These are phyloP conservation scores for Gleditsia sinensis DNA, from an alignment of 306 rosid genomes.

Conservation along the genomic window DNA sequence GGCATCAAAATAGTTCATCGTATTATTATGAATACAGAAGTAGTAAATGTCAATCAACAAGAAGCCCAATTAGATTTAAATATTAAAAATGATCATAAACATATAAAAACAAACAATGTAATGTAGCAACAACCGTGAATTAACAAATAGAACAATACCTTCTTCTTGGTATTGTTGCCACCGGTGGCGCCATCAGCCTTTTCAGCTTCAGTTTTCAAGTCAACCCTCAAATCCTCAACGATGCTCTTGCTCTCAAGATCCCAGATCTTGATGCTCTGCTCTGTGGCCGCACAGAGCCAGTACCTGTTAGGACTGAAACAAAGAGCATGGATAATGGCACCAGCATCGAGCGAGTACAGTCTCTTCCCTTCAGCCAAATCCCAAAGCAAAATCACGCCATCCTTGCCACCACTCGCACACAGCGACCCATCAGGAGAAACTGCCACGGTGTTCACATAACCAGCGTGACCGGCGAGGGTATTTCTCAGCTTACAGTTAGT, in stretches of 20 bases:
- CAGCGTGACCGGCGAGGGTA: slow-evolving; percentile 75
- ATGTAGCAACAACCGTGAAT: neutral
- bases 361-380: slow-evolving; percentile 97
- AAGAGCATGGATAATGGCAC: slow-evolving; percentile 76
- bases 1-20: neutral
- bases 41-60: neutral
- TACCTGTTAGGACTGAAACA: slow-evolving; percentile 98
- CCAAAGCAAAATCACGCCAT: slow-evolving; percentile 85
- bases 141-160: slow-evolving; percentile 47
- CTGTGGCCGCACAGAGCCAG: slow-evolving; percentile 98
- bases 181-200: slow-evolving; percentile 60
- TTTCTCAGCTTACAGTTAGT: slow-evolving; percentile 78
- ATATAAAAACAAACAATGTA: neutral
- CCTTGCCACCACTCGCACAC: slow-evolving; percentile 96
- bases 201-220: slow-evolving; percentile 76
- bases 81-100: neutral
- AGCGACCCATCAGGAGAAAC: slow-evolving; percentile 93
- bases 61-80: neutral
- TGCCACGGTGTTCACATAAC: slow-evolving; percentile 94
- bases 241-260: slow-evolving; percentile 97
- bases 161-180: slow-evolving; percentile 62
- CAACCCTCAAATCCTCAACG: slow-evolving; percentile 93
- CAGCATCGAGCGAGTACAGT: slow-evolving; percentile 81
- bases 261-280: slow-evolving; percentile 96
- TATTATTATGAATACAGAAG: neutral